Evolutionary conservation across 768 basidiomycete species (phyloP), one percentile per base, ranked within the genome.

Genomic region (Boletales sp.): DNA sequence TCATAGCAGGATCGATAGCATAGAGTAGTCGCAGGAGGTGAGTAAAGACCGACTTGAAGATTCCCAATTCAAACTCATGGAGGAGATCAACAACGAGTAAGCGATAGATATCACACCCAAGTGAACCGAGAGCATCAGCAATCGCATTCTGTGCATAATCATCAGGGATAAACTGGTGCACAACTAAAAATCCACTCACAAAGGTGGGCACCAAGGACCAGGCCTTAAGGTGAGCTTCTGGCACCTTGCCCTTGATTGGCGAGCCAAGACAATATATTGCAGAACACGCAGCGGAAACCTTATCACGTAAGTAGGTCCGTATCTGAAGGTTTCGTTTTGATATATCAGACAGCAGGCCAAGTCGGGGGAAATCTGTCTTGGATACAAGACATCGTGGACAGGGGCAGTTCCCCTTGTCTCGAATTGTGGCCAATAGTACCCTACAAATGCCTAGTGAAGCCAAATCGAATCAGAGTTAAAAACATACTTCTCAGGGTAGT

Each of bases 11-110:
- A 55, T 57, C 55, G 0, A 53, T 40, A 0, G 58, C 41, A 18
- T 65, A 18, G 0, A 76, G 40, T 3, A 77, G 57, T 1, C 64
- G 58, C 0, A 76, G 48, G 0, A 76, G 55, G 30, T 78, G 76
- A 1, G 53, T 63, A 29, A 76, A 65, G 0, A 74, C 24, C 0
- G 50, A 37, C 44, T 74, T 73, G 62, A 71, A 75, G 0, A 70
- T 58, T 0, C 76, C 74, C 0, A 75, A 54, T 43, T 76, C 71
- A 30, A 72, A 62, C 37, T 76, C 70, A 32, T 76, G 74, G 48
- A 78, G 39, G 13, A 76, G 53, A 43, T 78, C 72, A 0, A 63
- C 57, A 0, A 66, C 56, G 0, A 75, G 59, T 13, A 69, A 60
- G 0, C 1, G 18, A 40, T 52, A 71, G 3, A 66, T 17, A 32